Evolutionary conservation across 208 protist genomes (phyloP), one percentile per base, ranked within the genome.

Genomic region (Leishmania braziliensis): DNA sequence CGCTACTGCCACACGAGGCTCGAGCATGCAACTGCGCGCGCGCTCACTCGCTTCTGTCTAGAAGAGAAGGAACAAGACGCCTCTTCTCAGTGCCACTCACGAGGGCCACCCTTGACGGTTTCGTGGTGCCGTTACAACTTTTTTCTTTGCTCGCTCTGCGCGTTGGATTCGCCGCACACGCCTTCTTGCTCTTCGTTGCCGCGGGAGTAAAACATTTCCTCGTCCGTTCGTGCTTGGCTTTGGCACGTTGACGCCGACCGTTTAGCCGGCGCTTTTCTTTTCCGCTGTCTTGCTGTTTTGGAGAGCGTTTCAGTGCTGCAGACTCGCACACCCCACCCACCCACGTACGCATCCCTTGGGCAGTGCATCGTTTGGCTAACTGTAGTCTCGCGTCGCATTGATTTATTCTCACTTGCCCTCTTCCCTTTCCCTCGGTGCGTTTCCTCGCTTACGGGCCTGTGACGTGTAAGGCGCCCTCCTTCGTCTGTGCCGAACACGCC

Each of bases 171-270:
- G 60, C n/a, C 60, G n/a, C n/a, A 65, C 60, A 65, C 23, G 23
- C 50, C 58, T 80, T 18, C 73, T 74, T 65, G 39, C 53, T 16
- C 56, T 78, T 18, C 62, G 75, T 53, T 26, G 56, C 29, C 69
- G 50, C 60, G 63, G 62, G 78, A 75, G 54, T 2, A 60, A 75
- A 33, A 76, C 23, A 77, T 46, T 46, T 46, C 0, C 43, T 46
- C 43, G 43, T 46, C 43, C 43, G 43, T 46, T 4, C 43, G 43
- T 46, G 43, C 8, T 46, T 6, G 43, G 43, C 43, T 46, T 46
- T 46, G 43, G 43, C 43, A 46, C 43, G 43, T 3, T 23, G 74
- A 68, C 51, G 66, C 62, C 60, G 20, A 23, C 50, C 33, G 23
- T 20, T 65, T 20, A 10, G 54, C 54, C 4, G 26, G 8, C 58